A percentile compares a stretch with the other conserved stretches of the same genome.
Conservation (phyloP, 148 eudicot genomes). For the Silene conica region DNA sequence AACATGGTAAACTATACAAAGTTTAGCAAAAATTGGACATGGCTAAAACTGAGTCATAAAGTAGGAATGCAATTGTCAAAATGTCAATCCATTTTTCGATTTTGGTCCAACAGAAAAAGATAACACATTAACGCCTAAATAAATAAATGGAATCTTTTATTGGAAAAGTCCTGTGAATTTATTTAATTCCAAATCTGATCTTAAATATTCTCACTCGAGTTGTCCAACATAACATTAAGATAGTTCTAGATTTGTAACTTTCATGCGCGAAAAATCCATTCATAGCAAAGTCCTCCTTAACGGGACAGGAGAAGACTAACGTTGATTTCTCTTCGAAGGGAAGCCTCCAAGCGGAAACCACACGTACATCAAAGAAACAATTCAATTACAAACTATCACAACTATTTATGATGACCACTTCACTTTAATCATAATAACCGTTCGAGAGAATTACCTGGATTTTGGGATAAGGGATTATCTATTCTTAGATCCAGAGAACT, state of each 20-base stretch:
- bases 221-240: not conserved
- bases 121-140: not conserved
- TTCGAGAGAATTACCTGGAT: constrained; percentile 56
- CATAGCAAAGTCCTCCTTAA: not conserved
- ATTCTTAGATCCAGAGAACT: constrained; percentile 57
- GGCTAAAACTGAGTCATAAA: not conserved
- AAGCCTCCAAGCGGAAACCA: not conserved
- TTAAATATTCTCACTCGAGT: not conserved
- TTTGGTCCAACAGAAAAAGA: not conserved
- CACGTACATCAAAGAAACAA: not conserved
- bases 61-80: not conserved
- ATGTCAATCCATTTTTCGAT: not conserved
- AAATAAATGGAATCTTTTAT: not conserved
- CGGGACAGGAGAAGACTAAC: not conserved
- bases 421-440: not conserved
- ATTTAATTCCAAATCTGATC: not conserved
- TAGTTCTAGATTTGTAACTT: not conserved
- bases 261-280: not conserved
- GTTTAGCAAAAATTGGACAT: constrained; percentile 1
- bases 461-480: constrained; percentile 91
- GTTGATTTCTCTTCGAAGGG: not conserved
- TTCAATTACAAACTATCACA: not conserved
- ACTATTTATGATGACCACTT: not conserved
- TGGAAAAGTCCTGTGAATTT: not conserved
- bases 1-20: not conserved